Base-by-base conservation (phyloP, 2,329 filamentous ascomycete genomes). In the Sarocladium oryzae region DNA sequence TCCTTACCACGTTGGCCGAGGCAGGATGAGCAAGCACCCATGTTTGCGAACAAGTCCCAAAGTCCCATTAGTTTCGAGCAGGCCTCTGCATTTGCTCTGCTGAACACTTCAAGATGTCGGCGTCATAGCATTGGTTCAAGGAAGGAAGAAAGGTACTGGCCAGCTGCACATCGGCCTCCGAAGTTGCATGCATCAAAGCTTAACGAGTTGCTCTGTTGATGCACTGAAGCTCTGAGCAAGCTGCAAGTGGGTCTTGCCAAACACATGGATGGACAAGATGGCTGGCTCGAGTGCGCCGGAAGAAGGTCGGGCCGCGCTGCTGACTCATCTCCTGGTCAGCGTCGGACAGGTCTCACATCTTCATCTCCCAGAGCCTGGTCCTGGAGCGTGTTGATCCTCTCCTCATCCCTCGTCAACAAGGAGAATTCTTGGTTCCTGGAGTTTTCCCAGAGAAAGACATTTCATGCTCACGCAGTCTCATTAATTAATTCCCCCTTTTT, bases 21-120 rank as follows among this genome's bases (percentile, higher is more conserved):
- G 61, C 81, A 85, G 52, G 81, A 84, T 55, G 76, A 71, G 65
- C 81, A 84, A 64, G 73, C 72, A 54, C 81, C 81, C 81, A 84
- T 84, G 55, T 37, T 49, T 37, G 46, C 46, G 21, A 49, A 15
- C 18, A 37, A 18, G 13, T 49, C 46, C 32, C 16, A 49, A n/a
- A 37, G 21, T 26, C 46, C 30, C 32, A 26, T 8, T 24, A 26
- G 5, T 21, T 26, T 20, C 13, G 26, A 23, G n/a, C 8, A 40
- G 18, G 16, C 18, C n/a, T 40, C 16, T 33, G 43, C 43, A 33
- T 23, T 26, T 28, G 40, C 13, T 21, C 20, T 23, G 16, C 10
- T 43, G 23, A 7, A 7, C 4, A 26, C 3, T 28, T 11, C 16
- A 26, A 4, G 10, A 8, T 10, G 3, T 28, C n/a, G 9, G 26